Evolutionary conservation across 768 basidiomycete species (phyloP).

Genomic region (Candolleomyces efflorescens): DNA sequence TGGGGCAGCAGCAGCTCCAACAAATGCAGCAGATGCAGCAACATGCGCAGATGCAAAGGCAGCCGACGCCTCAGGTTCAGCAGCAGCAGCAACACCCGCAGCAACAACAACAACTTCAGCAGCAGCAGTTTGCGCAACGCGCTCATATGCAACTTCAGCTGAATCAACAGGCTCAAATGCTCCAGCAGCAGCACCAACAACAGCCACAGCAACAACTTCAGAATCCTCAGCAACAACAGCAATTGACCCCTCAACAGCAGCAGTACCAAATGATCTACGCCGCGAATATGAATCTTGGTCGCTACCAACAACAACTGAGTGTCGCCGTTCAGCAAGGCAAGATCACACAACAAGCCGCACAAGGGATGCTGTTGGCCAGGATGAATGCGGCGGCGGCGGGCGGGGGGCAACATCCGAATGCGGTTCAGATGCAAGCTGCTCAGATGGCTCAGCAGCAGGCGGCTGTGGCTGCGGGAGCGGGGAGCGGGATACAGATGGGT

Average conservation of each 20-base stretch:
- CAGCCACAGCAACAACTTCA: constrained; percentile 11
- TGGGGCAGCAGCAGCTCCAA: constrained; percentile 24
- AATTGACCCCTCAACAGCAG: constrained; percentile 3
- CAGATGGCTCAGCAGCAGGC: not conserved
- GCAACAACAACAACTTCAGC: constrained; percentile 10
- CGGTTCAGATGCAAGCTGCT: constrained; percentile 1
- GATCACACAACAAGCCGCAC: not conserved
- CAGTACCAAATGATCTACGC: not conserved
- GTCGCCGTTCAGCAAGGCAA: not conserved
- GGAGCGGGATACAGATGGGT: not conserved
- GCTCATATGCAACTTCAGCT: constrained; percentile 4
- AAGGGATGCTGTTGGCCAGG: not conserved
- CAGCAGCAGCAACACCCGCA: constrained; percentile 7
- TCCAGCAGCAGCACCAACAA: constrained; percentile 7
- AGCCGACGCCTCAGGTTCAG: constrained; percentile 10
- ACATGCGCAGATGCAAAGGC: constrained; percentile 10
- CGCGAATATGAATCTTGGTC: too few species aligned
- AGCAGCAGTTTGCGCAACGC: constrained; percentile 11
- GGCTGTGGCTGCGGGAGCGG: not conserved
- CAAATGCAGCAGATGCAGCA: constrained; percentile 13
- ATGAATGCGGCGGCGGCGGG: not conserved
- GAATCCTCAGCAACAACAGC: constrained; percentile 9
- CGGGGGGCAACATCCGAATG: not conserved
- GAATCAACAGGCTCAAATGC: not conserved
- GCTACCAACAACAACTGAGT: too few species aligned